Base-by-base conservation (phyloP, 192 early-diverging fungal genomes). In the Spinellus fusiger region DNA sequence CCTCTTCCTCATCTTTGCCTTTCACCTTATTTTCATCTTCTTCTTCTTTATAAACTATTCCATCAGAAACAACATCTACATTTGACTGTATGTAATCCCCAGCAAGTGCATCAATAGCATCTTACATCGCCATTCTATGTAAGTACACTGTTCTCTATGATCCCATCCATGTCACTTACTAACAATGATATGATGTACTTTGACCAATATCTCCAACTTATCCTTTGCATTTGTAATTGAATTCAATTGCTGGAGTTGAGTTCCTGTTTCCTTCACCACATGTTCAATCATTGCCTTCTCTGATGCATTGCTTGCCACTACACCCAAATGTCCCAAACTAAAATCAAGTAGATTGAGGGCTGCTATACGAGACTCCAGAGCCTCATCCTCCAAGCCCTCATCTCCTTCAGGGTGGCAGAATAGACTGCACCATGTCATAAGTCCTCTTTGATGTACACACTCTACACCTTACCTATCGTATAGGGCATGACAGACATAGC, bases 341-440 rank as follows among this genome's bases (percentile, higher is more conserved):
- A 89, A 54, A 18, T 82, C 86, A 7, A 85, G 71, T 32, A 85
- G 52, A 47, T 86, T 86, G 7, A 89, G 64, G 16, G 87, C 87
- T 1, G 83, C 84, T 27, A 87, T 83, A 29, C 83, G 80, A 56
- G 84, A 83, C 20, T 80, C 81, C 23, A 87, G 64, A 46, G 75
- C 77, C 53, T 86, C 83, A 54, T 89, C 87, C 15, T 76, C 80
- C 54, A 70, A 54, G 1, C 73, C 69, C 35, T 86, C 87, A 61
- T 84, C 79, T 26, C 75, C 69, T 48, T 66, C 60, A 20, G 73
- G 62, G 20, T 61, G 55, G 0, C 3, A 80, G 56, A 4, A 70
- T 75, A 32, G 3, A 1, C 26, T 34, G 20, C 7, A 33, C 13
- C 16, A 25, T 7, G 13, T 29, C 0, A 20, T 9, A 34, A 46